Evolutionary conservation across 768 basidiomycete species (phyloP).

Genomic region (Termitomyces sp.): DNA sequence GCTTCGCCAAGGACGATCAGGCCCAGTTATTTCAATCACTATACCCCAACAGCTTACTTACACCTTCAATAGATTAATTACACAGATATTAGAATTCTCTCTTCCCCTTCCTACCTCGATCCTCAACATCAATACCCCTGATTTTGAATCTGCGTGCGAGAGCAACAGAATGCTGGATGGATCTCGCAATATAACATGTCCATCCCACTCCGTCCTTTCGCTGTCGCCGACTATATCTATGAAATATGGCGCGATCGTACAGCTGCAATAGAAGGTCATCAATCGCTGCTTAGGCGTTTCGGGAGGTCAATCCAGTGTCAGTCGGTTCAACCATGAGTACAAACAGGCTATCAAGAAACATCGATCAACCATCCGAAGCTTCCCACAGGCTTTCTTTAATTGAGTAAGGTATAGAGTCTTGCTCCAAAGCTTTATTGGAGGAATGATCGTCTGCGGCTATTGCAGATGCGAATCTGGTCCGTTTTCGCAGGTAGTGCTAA

Average conservation of each 20-base stretch:
- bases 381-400: too few relatives aligned
- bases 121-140: not conserved
- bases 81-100: not conserved
- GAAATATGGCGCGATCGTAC: not conserved
- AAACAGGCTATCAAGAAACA: too few relatives aligned
- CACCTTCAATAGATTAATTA: not conserved
- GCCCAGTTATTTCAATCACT: slow-evolving; percentile 18
- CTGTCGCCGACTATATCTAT: not conserved
- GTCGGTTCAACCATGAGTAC: too few relatives aligned
- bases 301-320: too few relatives aligned
- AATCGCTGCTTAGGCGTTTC: not conserved
- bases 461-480: too few relatives aligned
- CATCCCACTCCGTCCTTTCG: not conserved
- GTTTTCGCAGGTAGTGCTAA: too few relatives aligned
- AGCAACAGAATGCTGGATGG: not conserved
- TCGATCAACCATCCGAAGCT: too few relatives aligned
- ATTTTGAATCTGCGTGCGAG: not conserved
- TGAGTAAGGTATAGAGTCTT: too few relatives aligned
- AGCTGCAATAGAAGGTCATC: not conserved
- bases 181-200: not conserved
- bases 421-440: too few relatives aligned
- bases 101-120: not conserved
- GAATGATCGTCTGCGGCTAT: too few relatives aligned
- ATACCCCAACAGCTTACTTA: slow-evolving; percentile 23
- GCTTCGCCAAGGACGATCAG: slow-evolving; percentile 58